These are phyloP conservation scores for Monosporascus sp. DNA, from an alignment of 2,329 filamentous ascomycete species.

Conservation along the genomic window DNA sequence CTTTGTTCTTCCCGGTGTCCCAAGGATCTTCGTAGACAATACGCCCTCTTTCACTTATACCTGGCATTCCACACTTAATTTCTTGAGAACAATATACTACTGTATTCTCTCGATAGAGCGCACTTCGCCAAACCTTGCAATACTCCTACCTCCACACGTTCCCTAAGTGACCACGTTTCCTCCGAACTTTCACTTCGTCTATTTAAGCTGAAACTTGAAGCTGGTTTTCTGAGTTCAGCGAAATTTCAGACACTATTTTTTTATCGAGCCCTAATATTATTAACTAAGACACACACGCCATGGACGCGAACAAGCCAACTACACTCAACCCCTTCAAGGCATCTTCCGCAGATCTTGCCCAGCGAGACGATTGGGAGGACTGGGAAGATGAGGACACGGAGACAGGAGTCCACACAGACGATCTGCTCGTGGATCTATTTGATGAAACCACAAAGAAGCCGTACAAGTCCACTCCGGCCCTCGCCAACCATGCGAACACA, in stretches of 20 bases:
- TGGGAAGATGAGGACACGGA: conserved; percentile 17
- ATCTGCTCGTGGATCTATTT: conserved; percentile 20
- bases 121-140: conserved; percentile 1
- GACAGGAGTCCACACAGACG: conserved; percentile 1
- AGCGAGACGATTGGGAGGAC: conserved; percentile 29
- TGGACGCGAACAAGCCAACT: conserved; percentile 15
- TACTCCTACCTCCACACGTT: conserved; percentile 1
- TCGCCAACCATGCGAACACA: conserved; percentile 9
- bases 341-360: conserved; percentile 13
- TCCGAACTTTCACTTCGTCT: conserved; percentile 8
- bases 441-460: conserved; percentile 10
- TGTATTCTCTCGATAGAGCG: neutral
- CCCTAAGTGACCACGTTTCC: neutral
- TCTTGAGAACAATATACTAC: conserved; percentile 3
- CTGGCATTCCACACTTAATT: conserved; percentile 10
- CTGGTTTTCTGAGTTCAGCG: conserved; percentile 23
- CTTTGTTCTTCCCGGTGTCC: conserved; percentile 13
- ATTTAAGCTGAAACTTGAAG: conserved; percentile 14
- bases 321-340: conserved; percentile 16
- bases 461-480: conserved; percentile 10
- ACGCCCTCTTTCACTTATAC: conserved; percentile 9
- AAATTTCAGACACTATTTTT: conserved; percentile 8
- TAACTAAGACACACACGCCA: conserved; percentile 10
- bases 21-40: conserved; percentile 1
- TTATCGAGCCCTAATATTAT: conserved; percentile 1